Conservation (phyloP, 495 filamentous ascomycete genomes). For the Trichoderma reesei region DNA sequence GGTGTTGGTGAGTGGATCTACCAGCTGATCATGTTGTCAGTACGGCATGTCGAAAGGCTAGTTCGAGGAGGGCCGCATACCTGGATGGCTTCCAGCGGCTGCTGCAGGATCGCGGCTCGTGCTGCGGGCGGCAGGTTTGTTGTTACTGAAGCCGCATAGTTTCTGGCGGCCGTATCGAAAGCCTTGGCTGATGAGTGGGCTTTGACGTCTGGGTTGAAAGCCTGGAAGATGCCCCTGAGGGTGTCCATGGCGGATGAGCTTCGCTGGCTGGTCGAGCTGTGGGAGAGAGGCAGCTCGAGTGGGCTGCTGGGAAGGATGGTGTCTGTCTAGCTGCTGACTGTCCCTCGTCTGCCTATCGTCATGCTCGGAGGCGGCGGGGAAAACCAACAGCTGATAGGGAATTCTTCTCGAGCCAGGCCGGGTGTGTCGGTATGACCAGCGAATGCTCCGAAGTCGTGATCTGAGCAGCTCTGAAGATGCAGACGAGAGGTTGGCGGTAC, state of each 20-base stretch:
- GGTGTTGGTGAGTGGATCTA: slow-evolving; percentile 32
- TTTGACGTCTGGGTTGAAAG: not conserved
- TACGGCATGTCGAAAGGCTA: not conserved
- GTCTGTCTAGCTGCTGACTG: not conserved
- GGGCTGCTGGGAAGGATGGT: not conserved
- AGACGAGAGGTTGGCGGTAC: not conserved
- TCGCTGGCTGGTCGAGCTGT: not conserved
- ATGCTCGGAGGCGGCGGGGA: not conserved
- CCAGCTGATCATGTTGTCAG: slow-evolving; percentile 15
- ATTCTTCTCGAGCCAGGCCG: not conserved
- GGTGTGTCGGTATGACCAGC: not conserved
- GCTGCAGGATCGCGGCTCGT: not conserved
- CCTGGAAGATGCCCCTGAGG: not conserved
- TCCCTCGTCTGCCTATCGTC: not conserved
- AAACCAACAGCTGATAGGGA: not conserved
- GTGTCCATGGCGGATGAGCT: not conserved
- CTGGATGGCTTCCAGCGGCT: not conserved
- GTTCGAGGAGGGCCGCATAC: not conserved
- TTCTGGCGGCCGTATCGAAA: not conserved
- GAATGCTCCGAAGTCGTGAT: not conserved
- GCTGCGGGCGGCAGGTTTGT: not conserved
- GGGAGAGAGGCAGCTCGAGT: not conserved
- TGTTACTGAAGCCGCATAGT: not conserved
- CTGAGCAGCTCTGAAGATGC: not conserved
- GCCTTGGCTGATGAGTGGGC: not conserved